These are phyloP conservation scores for Euphorbia tirucalli DNA, from an alignment of 345 rosid species.

Conservation along the genomic window DNA sequence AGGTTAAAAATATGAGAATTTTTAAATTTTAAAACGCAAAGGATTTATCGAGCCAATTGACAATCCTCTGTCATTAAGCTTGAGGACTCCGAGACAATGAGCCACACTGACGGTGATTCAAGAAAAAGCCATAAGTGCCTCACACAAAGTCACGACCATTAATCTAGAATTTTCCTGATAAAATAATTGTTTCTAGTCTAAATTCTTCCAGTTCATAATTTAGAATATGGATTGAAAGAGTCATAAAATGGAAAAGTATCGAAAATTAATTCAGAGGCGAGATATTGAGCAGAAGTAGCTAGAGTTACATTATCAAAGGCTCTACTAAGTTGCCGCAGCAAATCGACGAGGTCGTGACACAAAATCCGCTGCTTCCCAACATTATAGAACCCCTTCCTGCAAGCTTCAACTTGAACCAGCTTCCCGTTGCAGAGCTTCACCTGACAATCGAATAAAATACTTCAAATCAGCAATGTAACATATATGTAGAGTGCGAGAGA, in stretches of 20 bases:
- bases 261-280: not conserved
- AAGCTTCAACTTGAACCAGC: slow-evolving; percentile 77
- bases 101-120: not conserved
- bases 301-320: slow-evolving; percentile 78
- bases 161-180: not conserved
- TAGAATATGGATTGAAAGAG: not conserved
- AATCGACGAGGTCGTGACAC: slow-evolving; percentile 86
- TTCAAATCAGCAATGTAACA: not conserved
- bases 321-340: slow-evolving; percentile 85
- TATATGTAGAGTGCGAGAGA: not conserved
- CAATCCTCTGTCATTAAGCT: not conserved
- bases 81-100: not conserved
- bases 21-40: too few relatives aligned
- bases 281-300: not conserved
- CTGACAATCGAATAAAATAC: slow-evolving; percentile 32
- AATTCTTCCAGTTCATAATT: not conserved
- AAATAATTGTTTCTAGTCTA: not conserved
- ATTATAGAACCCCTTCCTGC: slow-evolving; percentile 75
- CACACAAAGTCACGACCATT: not conserved
- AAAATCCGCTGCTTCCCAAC: slow-evolving; percentile 72
- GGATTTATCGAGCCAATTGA: not conserved
- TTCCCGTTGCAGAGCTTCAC: slow-evolving; percentile 96
- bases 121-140: not conserved
- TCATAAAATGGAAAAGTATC: not conserved
- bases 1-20: too few relatives aligned